These are phyloP conservation scores for Nosema muscidifuracis DNA, from an alignment of 371 early-diverging fungal genomes.

Conservation along the genomic window DNA sequence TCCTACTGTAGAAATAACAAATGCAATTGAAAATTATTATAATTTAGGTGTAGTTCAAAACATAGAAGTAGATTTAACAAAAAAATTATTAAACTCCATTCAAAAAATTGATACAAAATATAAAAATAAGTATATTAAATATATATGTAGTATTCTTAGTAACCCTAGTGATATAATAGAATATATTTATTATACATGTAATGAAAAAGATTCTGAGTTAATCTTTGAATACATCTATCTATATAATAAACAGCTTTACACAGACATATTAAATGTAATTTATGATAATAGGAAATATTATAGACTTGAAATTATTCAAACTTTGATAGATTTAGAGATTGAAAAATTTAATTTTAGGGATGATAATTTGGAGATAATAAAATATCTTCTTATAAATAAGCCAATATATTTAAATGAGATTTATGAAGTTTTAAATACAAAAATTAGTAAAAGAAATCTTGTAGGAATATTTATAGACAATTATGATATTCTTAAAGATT, in stretches of 20 bases:
- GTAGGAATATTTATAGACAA: conserved; percentile 8
- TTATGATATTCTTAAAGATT: conserved; percentile 12
- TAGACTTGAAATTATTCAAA: conserved; percentile 3
- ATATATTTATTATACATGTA: not conserved
- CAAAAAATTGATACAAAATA: not conserved
- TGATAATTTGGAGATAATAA: conserved; percentile 17
- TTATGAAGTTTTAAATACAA: conserved; percentile 2
- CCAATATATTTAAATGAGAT: conserved; percentile 10
- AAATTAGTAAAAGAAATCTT: conserved; percentile 7
- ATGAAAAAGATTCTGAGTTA: not conserved
- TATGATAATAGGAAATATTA: conserved; percentile 26
- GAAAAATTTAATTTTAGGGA: conserved; percentile 9
- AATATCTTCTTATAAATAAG: conserved; percentile 9
- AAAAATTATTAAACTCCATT: not conserved
- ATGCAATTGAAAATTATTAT: conserved; percentile 23
- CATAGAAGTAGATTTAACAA: not conserved
- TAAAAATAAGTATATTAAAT: not conserved
- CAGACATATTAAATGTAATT: not conserved
- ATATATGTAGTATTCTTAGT: not conserved
- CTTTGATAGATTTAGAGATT: conserved; percentile 3
- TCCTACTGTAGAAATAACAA: conserved; percentile 17
- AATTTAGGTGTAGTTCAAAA: not conserved
- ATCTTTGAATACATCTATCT: conserved; percentile 16
- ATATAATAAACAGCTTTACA: conserved; percentile 6
- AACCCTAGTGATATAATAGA: conserved; percentile 11